Percentiles rank a stretch among this genome's conserved stretches.
These are phyloP conservation scores for Polygonum aviculare DNA, from an alignment of 148 eudicot species.

Conservation along the genomic window DNA sequence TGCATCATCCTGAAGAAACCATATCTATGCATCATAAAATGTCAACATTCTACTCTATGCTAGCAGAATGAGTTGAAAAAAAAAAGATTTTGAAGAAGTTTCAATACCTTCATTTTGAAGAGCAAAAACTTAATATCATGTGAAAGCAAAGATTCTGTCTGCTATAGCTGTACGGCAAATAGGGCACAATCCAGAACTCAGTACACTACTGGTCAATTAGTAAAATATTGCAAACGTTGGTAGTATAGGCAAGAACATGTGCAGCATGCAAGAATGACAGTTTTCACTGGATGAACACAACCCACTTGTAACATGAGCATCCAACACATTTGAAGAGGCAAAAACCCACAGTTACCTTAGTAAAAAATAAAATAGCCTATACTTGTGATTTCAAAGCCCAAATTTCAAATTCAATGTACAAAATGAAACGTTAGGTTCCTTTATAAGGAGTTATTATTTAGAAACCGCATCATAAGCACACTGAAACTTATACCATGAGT, in stretches of 20 bases:
- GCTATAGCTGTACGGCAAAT: constrained; percentile 58
- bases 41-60: neutral
- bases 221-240: neutral
- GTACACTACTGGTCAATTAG: neutral
- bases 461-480: neutral
- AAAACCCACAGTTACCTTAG: too few relatives aligned
- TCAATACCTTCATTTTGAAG: constrained; percentile 25
- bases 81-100: neutral
- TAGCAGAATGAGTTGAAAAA: neutral
- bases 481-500: constrained; percentile 44
- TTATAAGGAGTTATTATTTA: neutral
- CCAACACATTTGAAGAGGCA: too few relatives aligned
- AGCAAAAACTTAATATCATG: constrained; percentile 21
- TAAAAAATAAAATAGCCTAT: neutral
- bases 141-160: constrained; percentile 55
- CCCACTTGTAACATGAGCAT: neutral
- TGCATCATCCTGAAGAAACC: neutral
- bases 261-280: neutral
- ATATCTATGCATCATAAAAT: neutral
- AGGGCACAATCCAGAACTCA: constrained; percentile 24
- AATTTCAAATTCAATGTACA: neutral
- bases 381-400: neutral
- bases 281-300: neutral
- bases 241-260: neutral
- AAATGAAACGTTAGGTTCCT: neutral